Evolutionary conservation across 305 asterid species (phyloP), one percentile per base, ranked within the genome.

Genomic region (Solanum aculeatissimum): DNA sequence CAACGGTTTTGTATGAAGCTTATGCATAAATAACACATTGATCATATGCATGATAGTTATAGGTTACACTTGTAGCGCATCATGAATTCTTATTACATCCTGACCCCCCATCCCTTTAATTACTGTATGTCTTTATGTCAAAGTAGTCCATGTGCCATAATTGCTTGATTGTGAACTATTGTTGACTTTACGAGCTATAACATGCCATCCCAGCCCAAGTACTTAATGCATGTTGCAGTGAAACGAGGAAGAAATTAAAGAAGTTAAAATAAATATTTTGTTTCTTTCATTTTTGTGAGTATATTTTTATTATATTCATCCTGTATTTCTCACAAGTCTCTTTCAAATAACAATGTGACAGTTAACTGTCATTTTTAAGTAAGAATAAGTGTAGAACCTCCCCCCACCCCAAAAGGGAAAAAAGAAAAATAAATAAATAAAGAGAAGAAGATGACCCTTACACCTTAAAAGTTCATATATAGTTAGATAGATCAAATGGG

Each of bases 401-500:
- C 4, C 9, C 23, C 43, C 43, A 8, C 16, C 4, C 81, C 16
- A 23, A 16, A 9, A 10, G 40, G 40, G 40, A 25, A 9, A 19
- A 57, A 57, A 40, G 63, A 15, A 62, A 43, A 58, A 55, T 43
- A 21, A 74, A 25, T 68, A 72, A 53, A 55, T 77, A 70, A 9
- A 77, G 77, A 27, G 84, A 85, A 9, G 62, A 65, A 65, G 51
- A 68, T n/a, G 65, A 82, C 45, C 58, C 62, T 71, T 65, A 21
- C 25, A 60, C 70, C 69, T 53, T 81, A 82, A 51, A 25, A 93
- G 40, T 85, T 87, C 77, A 90, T 89, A 80, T 92, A 83, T 88
- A 88, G 72, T 91, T 92, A n/a, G 97, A 89, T n/a, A 90, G 87
- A 90, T 95, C 97, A 54, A 91, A 93, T 25, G 95, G 84, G 58